A percentile compares a stretch with the other conserved stretches of the same genome.
Conservation (phyloP, 495 filamentous ascomycete genomes). For the Neurospora terricola region DNA sequence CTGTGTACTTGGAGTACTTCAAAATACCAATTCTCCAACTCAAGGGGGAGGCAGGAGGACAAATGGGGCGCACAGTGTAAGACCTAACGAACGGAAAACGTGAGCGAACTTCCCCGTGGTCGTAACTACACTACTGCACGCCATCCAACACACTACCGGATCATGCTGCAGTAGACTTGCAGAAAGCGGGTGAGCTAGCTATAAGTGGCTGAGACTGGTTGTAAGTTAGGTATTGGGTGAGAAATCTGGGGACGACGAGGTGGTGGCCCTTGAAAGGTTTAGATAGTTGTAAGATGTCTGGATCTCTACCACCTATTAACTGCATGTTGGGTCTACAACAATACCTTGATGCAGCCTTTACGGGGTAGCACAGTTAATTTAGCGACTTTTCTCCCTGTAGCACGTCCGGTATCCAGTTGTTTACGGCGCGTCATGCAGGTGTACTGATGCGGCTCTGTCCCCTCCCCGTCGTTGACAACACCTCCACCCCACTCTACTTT, state of each 20-base stretch:
- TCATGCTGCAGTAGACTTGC: neutral
- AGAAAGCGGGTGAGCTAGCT: neutral
- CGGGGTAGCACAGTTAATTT: neutral
- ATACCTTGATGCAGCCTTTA: neutral
- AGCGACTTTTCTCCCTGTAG: neutral
- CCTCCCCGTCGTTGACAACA: neutral
- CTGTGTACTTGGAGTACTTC: neutral
- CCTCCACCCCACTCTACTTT: neutral
- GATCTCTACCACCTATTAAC: too few species aligned
- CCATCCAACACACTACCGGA: neutral
- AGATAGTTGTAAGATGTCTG: too few species aligned
- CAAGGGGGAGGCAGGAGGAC: neutral
- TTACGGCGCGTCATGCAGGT: neutral
- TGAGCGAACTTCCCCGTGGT: neutral
- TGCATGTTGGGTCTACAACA: too few species aligned
- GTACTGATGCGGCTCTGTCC: neutral
- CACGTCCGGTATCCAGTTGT: neutral
- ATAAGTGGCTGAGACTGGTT: neutral
- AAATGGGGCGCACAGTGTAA: neutral
- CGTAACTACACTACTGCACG: neutral
- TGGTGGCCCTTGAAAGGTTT: neutral
- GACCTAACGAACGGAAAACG: neutral
- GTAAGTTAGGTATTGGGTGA: neutral
- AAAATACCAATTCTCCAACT: neutral
- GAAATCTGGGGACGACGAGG: neutral